A percentile compares a stretch with the other conserved stretches of the same genome.
Conservation (phyloP, 805 yeast species). For the Saccharomycopsis malanga region DNA sequence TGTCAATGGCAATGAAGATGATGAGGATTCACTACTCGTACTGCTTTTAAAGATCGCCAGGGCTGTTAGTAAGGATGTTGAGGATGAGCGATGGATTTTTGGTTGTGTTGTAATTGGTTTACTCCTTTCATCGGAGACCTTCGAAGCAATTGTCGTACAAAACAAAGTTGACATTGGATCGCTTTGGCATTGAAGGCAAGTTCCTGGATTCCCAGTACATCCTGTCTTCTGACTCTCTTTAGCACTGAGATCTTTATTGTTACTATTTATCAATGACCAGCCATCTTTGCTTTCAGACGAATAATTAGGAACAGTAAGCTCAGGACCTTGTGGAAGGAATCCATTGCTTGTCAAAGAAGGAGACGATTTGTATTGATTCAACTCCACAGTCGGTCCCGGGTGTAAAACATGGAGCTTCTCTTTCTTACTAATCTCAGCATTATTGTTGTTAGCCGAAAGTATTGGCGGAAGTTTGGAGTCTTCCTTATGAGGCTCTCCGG, state of each 20-base stretch:
- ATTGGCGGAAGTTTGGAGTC: slow-evolving; percentile 4
- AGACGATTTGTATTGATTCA: slow-evolving; percentile 23
- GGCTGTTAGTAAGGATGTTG: neutral
- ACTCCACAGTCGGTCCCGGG: slow-evolving; percentile 56
- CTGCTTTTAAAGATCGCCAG: neutral
- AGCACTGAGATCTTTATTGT: slow-evolving; percentile 5
- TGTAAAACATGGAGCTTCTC: slow-evolving; percentile 50
- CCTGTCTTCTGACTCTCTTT: slow-evolving; percentile 27
- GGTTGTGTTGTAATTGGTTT: slow-evolving; percentile 6
- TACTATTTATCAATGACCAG: slow-evolving; percentile 3
- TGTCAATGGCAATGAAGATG: neutral
- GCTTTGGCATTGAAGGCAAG: slow-evolving; percentile 72
- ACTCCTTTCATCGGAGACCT: slow-evolving; percentile 24
- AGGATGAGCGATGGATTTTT: neutral
- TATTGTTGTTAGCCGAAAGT: neutral
- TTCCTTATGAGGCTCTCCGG: neutral
- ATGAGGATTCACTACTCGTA: no score
- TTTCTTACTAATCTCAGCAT: slow-evolving; percentile 24
- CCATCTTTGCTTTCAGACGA: neutral
- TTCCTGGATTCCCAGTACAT: slow-evolving; percentile 86
- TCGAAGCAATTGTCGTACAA: slow-evolving; percentile 75
- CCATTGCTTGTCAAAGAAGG: neutral
- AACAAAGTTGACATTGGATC: slow-evolving; percentile 87
- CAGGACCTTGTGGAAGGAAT: neutral
- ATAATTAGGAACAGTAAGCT: neutral